phyloP scores from a whole-genome alignment of 805 yeast species.

The Candida arabinofermentans region DNA sequence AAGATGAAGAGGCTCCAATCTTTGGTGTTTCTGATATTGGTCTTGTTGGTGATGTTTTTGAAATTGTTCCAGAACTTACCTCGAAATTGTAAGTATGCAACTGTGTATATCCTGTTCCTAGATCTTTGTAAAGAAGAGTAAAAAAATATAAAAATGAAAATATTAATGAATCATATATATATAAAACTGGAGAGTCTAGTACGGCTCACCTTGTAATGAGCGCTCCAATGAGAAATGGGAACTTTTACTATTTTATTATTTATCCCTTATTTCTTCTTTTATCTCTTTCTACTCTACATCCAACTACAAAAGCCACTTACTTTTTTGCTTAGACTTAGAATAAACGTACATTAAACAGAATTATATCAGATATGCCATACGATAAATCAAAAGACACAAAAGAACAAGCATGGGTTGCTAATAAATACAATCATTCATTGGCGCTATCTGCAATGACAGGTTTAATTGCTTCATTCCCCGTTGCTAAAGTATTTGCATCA shows the following conservation, averaged over 20 bases:
- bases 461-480: constrained; percentile 54
- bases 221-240: neutral
- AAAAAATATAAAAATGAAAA: neutral
- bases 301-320: neutral
- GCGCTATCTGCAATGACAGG: constrained; percentile 59
- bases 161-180: neutral
- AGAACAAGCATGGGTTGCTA: constrained; percentile 48
- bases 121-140: too few species aligned
- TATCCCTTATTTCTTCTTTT: neutral
- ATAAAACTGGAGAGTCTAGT: neutral
- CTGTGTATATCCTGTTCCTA: too few species aligned
- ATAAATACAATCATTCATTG: constrained; percentile 44
- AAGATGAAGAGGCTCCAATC: constrained; percentile 91
- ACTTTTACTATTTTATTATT: neutral
- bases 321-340: neutral
- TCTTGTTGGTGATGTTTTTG: constrained; percentile 82
- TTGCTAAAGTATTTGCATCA: constrained; percentile 52
- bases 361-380: constrained; percentile 19
- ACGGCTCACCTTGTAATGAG: neutral
- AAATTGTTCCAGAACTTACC: constrained; percentile 87
- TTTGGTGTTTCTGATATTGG: constrained; percentile 89
- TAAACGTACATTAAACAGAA: neutral
- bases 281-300: neutral
- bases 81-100: constrained; percentile 62
- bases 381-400: constrained; percentile 33